A percentile compares a stretch with the other conserved stretches of the same genome.
Evolutionary conservation across 352 stramenopile genomes (phyloP).

Genomic region (Stramenopiles sp.): DNA sequence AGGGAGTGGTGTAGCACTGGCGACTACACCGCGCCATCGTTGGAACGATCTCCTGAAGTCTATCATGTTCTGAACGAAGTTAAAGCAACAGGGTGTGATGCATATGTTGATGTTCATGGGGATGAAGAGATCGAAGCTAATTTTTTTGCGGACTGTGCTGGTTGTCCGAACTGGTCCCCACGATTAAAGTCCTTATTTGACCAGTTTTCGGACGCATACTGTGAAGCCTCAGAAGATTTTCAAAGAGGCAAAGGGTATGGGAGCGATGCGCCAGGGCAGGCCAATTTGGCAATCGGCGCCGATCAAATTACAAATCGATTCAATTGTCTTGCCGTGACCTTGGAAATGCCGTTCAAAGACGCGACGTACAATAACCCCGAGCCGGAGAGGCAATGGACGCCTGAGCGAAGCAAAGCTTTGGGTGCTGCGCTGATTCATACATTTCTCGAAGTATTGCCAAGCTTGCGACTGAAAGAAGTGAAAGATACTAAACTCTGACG

Average conservation of each 20-base stretch:
- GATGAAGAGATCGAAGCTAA: slow-evolving; percentile 47
- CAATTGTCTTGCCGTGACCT: slow-evolving; percentile 36
- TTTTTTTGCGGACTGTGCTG: slow-evolving; percentile 39
- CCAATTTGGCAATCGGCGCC: slow-evolving; percentile 37
- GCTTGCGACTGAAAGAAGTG: too few relatives aligned
- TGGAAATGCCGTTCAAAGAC: slow-evolving; percentile 52
- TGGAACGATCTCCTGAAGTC: slow-evolving; percentile 38
- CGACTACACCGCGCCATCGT: slow-evolving; percentile 34
- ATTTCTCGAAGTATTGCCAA: slow-evolving; percentile 1
- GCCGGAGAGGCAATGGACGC: slow-evolving; percentile 18
- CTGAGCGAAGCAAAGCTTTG: background rate
- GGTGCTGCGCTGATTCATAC: background rate
- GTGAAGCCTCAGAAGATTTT: slow-evolving; percentile 34
- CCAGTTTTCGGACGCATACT: slow-evolving; percentile 33
- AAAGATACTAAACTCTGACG: too few relatives aligned
- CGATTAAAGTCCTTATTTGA: slow-evolving; percentile 34
- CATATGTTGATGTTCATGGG: slow-evolving; percentile 45
- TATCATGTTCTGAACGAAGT: slow-evolving; percentile 36
- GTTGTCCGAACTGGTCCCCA: slow-evolving; percentile 32
- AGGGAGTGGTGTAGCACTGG: slow-evolving; percentile 34
- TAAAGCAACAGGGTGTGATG: slow-evolving; percentile 38
- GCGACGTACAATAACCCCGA: slow-evolving; percentile 33
- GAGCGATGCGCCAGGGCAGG: slow-evolving; percentile 26
- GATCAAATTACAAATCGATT: slow-evolving; percentile 41
- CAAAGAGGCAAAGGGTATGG: slow-evolving; percentile 35